Evolutionary conservation across 768 basidiomycete species (phyloP), one percentile per base, ranked within the genome.

Genomic region (Collybiopsis luxurians): DNA sequence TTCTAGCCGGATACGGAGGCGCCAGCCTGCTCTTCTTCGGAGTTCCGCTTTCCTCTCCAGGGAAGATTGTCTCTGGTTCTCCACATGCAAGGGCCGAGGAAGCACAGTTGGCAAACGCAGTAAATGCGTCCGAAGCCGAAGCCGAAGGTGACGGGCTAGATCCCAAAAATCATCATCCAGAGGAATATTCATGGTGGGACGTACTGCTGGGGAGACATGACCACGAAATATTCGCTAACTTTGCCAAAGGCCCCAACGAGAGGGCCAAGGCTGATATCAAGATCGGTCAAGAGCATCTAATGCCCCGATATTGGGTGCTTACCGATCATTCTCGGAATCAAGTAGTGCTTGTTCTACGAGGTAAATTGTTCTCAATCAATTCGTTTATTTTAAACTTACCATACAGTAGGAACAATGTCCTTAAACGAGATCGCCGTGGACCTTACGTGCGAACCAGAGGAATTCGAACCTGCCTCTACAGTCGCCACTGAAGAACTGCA

Each of bases 371-470:
- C 19, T 9, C 15, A n/a, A 23, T 9, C 55, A 17, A 15, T 50
- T 27, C 31, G 43, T 24, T 2, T 12, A 27, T 59, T 42, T 28
- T 47, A 12, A 47, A 24, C 30, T 12, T 38, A 10, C 3, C 3
- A 13, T 57, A 48, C 23, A 53, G 55, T 45, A 84, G 86, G 91
- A 12, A 94, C 92, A 2, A 89, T 92, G 89, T 89, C 87, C 2
- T 74, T 94, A 42, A 93, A 93, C 63, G 91, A 93, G 69, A 81
- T 93, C 4, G 91, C 90, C 15, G 90, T 89, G 10, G 90, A 93
- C 71, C 76, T 93, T 47, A 90, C 90, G 0, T 93, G 92, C 69
- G 87, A 92, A 55, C 80, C 86, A 0, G 84, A 84, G 39, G 75
- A 80, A 21, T 90, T 90, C 60, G 75, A 80, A 55, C 85, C 84